A percentile compares a stretch with the other conserved stretches of the same genome.
phyloP scores from a whole-genome alignment of 495 filamentous ascomycete genomes.

The Patellaria atrata region DNA sequence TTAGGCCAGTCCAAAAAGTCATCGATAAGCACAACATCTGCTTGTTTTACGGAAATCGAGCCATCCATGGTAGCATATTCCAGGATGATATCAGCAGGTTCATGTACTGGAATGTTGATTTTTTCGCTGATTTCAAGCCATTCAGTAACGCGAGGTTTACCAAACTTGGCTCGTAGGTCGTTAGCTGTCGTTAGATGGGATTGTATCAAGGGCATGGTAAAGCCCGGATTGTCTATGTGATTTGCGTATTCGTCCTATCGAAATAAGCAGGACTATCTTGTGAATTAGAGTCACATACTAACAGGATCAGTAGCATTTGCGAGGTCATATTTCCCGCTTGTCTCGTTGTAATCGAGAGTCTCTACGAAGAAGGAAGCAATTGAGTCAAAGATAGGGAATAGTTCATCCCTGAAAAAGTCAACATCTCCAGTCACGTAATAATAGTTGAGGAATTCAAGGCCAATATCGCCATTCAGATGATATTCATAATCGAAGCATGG shows the following conservation, averaged over 20 bases:
- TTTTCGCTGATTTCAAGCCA: conserved; percentile 26
- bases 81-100: conserved; percentile 43
- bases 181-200: conserved; percentile 43
- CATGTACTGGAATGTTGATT: conserved; percentile 26
- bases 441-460: conserved; percentile 43
- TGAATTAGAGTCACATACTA: conserved; percentile 12
- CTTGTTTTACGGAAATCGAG: conserved; percentile 47
- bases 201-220: conserved; percentile 54
- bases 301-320: conserved; percentile 67
- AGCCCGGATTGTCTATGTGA: conserved; percentile 53
- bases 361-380: conserved; percentile 43
- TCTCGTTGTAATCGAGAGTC: conserved; percentile 38
- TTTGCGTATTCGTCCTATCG: conserved; percentile 71
- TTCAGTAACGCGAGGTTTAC: conserved; percentile 29
- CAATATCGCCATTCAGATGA: conserved; percentile 62
- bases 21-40: conserved; percentile 47
- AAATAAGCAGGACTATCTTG: conserved; percentile 8
- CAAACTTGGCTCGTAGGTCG: conserved; percentile 41
- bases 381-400: conserved; percentile 46
- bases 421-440: conserved; percentile 47
- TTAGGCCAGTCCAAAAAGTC: conserved; percentile 40
- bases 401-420: conserved; percentile 34
- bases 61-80: conserved; percentile 56
- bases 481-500: conserved; percentile 56
- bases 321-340: conserved; percentile 32